These are phyloP conservation scores for Phialocephala subalpina DNA, from an alignment of 2,329 filamentous ascomycete species.

Conservation along the genomic window DNA sequence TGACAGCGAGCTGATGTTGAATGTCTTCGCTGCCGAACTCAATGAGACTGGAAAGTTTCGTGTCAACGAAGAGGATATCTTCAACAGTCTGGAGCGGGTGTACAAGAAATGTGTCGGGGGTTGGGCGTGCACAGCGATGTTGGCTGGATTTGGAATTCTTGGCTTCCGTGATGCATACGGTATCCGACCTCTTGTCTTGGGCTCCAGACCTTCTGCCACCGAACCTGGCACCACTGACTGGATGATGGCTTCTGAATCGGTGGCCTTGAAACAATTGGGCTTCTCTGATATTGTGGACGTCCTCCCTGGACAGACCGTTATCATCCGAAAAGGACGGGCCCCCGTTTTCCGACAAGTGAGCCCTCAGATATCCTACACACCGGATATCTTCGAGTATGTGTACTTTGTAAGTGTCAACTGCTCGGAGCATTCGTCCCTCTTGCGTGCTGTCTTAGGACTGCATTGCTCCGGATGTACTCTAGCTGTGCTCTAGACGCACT, in stretches of 20 bases:
- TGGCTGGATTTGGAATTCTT: conserved; percentile 81
- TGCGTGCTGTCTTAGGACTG: too few species aligned
- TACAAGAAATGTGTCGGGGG: conserved; percentile 78
- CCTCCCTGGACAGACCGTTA: conserved; percentile 83
- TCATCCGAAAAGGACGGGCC: conserved; percentile 78
- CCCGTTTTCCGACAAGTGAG: conserved; percentile 82
- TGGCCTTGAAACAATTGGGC: conserved; percentile 82
- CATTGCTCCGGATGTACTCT: too few species aligned
- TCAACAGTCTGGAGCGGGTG: conserved; percentile 74
- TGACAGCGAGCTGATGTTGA: conserved; percentile 87
- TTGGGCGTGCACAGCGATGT: conserved; percentile 83
- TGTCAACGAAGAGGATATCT: conserved; percentile 81
- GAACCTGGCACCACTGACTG: conserved; percentile 76
- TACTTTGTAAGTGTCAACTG: too few species aligned
- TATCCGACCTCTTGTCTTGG: conserved; percentile 83
- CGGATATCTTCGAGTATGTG: conserved; percentile 88
- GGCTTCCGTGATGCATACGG: conserved; percentile 83
- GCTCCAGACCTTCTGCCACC: conserved; percentile 73
- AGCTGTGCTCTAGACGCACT: too few species aligned
- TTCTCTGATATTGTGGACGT: conserved; percentile 82
- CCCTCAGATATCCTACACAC: conserved; percentile 73
- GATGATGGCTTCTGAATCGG: conserved; percentile 90
- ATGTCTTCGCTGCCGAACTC: conserved; percentile 85
- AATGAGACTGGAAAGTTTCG: conserved; percentile 83
- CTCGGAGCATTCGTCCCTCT: too few species aligned